Conservation (phyloP, 2,329 filamentous ascomycete genomes). For the Clathrospora elynae region DNA sequence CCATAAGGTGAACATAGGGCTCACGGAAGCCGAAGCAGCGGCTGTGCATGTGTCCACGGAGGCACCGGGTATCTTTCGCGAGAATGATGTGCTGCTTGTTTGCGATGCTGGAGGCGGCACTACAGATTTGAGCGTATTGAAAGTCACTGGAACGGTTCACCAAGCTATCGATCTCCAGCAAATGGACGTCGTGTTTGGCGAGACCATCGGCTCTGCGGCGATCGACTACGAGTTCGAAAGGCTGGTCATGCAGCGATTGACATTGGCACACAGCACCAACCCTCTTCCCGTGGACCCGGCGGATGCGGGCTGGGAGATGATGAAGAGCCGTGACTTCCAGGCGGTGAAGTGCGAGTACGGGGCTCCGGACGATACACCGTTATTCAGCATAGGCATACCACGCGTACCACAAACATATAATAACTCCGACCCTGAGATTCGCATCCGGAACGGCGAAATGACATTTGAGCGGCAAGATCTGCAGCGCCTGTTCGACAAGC, state of each 20-base stretch:
- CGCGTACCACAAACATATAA: conserved; percentile 39
- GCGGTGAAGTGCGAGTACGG: conserved; percentile 51
- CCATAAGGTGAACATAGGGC: conserved; percentile 52
- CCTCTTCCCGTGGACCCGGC: conserved; percentile 39
- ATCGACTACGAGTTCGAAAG: conserved; percentile 50
- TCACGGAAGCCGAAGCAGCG: conserved; percentile 61
- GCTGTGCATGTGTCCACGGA: conserved; percentile 55
- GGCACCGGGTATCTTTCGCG: conserved; percentile 43
- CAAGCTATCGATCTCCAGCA: conserved; percentile 40
- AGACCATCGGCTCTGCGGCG: conserved; percentile 50
- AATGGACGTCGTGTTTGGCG: conserved; percentile 47
- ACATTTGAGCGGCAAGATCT: conserved; percentile 42
- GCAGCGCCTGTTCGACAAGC: conserved; percentile 44
- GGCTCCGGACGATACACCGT: conserved; percentile 42
- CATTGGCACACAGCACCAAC: conserved; percentile 30
- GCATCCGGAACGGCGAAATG: conserved; percentile 45
- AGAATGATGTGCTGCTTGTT: conserved; percentile 54
- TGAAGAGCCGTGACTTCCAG: conserved; percentile 49
- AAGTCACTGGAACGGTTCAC: conserved; percentile 37
- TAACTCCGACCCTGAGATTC: conserved; percentile 35
- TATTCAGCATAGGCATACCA: conserved; percentile 47
- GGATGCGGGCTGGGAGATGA: conserved; percentile 50
- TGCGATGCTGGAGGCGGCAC: conserved; percentile 60
- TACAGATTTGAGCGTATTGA: conserved; percentile 49
- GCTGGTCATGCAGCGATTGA: conserved; percentile 40